phyloP scores from a whole-genome alignment of 768 basidiomycete species.

The Amanita molliuscula region DNA sequence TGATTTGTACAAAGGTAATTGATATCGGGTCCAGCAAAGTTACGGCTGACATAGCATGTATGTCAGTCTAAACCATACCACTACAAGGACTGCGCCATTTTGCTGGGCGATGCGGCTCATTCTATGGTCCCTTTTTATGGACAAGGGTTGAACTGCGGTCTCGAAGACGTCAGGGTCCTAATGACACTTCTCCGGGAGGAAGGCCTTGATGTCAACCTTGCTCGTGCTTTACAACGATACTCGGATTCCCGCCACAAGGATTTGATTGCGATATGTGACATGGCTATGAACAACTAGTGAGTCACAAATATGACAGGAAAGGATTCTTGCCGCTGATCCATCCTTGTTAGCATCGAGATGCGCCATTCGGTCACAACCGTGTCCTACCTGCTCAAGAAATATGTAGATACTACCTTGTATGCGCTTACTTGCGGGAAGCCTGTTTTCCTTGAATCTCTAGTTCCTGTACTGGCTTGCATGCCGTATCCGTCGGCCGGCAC shows the following conservation, averaged over 20 bases:
- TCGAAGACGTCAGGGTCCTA: constrained; percentile 93
- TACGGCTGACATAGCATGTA: constrained; percentile 1
- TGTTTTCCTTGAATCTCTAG: constrained; percentile 35
- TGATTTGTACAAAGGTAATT: constrained; percentile 86
- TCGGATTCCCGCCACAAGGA: constrained; percentile 79
- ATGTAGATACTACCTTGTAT: constrained; percentile 67
- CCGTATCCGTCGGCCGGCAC: constrained; percentile 54
- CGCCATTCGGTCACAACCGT: constrained; percentile 83
- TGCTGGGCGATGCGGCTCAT: constrained; percentile 93
- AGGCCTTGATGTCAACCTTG: constrained; percentile 57
- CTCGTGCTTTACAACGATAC: constrained; percentile 65
- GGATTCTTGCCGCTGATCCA: constrained; percentile 13
- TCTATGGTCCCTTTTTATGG: constrained; percentile 99
- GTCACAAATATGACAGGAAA: constrained; percentile 21
- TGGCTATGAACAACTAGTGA: constrained; percentile 97
- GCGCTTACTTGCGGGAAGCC: constrained; percentile 42
- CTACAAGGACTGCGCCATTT: constrained; percentile 77
- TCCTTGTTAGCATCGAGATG: constrained; percentile 73
- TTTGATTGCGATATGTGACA: constrained; percentile 80
- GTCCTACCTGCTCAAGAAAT: constrained; percentile 68
- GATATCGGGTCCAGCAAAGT: neutral
- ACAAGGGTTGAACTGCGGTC: constrained; percentile 94
- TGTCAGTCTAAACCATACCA: constrained; percentile 78
- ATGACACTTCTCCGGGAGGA: constrained; percentile 64
- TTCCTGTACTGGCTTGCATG: constrained; percentile 33